Evolutionary conservation across 805 yeast genomes (phyloP).

Genomic region (Wickerhamiella allomyrinae): DNA sequence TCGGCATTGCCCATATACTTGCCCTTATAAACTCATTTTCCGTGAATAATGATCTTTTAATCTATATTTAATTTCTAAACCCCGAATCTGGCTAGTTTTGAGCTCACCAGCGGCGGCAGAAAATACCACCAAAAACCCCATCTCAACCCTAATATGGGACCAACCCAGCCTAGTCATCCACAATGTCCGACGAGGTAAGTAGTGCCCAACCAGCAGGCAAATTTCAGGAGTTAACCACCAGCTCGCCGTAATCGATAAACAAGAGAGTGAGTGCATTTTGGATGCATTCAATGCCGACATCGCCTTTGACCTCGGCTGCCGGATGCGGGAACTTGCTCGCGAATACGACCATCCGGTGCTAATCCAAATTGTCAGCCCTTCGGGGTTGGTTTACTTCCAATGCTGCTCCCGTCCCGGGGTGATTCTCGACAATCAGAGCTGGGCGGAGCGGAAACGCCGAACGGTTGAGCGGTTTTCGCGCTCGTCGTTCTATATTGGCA

Average conservation of each 20-base stretch:
- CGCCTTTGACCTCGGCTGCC: conserved; percentile 58
- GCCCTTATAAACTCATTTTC: too few relatives aligned
- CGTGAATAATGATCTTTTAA: too few relatives aligned
- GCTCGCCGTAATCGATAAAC: conserved; percentile 16
- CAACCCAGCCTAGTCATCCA: too few relatives aligned
- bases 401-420: conserved; percentile 21
- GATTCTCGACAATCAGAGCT: conserved; percentile 19
- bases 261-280: conserved; percentile 18
- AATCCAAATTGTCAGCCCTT: conserved; percentile 17
- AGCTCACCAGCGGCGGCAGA: too few relatives aligned
- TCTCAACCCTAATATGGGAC: too few relatives aligned
- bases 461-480: conserved; percentile 20
- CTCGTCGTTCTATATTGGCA: conserved; percentile 20
- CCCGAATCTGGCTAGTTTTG: too few relatives aligned
- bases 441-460: conserved; percentile 20
- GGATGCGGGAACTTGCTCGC: conserved; percentile 36
- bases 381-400: conserved; percentile 20
- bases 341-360: conserved; percentile 14
- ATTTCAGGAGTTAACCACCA: too few relatives aligned
- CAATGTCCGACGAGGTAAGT: too few relatives aligned
- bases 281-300: conserved; percentile 33
- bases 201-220: too few relatives aligned
- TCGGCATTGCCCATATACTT: too few relatives aligned
- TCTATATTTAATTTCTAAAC: too few relatives aligned
- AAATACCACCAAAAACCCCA: too few relatives aligned